Conservation (phyloP, 2,329 filamentous ascomycete species). For the Trichoderma harzianum region DNA sequence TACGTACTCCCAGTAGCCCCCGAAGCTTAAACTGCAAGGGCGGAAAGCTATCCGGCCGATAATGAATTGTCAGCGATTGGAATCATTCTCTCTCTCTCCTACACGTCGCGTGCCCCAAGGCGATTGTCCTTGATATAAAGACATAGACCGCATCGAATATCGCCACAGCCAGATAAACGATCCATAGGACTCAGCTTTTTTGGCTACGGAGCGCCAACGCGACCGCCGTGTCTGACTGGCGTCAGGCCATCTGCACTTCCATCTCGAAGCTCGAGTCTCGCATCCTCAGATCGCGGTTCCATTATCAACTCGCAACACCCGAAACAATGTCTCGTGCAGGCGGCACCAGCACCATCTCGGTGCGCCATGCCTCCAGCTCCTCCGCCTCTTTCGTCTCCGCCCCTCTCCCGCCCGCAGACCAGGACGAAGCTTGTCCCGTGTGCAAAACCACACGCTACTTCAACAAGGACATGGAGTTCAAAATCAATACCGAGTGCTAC, state of each 20-base stretch:
- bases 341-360: conserved; percentile 27
- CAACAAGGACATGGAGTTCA: conserved; percentile 89
- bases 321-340: conserved; percentile 28
- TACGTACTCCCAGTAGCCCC: not conserved
- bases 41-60: conserved; percentile 15
- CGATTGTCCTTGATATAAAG: not conserved
- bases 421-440: conserved; percentile 82
- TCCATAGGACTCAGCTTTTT: not conserved
- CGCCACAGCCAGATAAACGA: not conserved
- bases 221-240: not conserved
- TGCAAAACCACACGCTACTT: conserved; percentile 97
- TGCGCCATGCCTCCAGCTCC: conserved; percentile 26
- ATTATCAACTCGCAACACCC: not conserved
- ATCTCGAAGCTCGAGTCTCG: not conserved
- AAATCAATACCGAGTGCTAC: conserved; percentile 98
- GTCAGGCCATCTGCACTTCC: not conserved
- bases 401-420: conserved; percentile 24
- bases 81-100: not conserved
- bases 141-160: not conserved
- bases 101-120: not conserved
- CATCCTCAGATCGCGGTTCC: not conserved
- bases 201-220: not conserved
- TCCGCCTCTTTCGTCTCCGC: conserved; percentile 18
- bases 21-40: conserved; percentile 5
- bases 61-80: conserved; percentile 14